Base-by-base conservation (phyloP, 768 basidiomycete genomes). In the Rhodotorula taiwanensis region DNA sequence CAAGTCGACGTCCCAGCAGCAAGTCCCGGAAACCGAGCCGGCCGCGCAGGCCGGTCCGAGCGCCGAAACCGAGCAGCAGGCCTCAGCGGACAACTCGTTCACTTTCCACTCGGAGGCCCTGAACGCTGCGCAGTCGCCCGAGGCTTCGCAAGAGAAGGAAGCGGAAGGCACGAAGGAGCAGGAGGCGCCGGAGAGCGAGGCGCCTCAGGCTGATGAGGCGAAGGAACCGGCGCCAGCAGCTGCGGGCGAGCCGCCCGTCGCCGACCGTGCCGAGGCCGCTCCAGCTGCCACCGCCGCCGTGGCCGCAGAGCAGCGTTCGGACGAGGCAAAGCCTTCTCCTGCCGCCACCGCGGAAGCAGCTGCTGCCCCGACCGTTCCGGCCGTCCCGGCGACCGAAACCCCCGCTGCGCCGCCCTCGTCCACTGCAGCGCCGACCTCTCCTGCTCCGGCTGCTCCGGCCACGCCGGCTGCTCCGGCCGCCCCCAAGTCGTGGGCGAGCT, bases 401-500 rank as follows among this genome's bases (percentile, higher is more conserved):
- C 25, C 62, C 28, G 31, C 51, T 2, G 36, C 36, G n/a, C n/a
- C n/a, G n/a, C n/a, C n/a, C n/a, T n/a, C n/a, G n/a, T n/a, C n/a
- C n/a, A n/a, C n/a, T 16, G 36, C 36, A 39, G 36, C 36, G 20
- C 75, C 77, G 5, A 74, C 74, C 13, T 63, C 75, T 21, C 15
- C 25, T 28, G 72, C 50, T 6, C 69, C 33, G 60, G 72, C 31
- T 44, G 72, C 30, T 71, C 79, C 13, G 18, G 65, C 75, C 23
- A 72, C 78, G 11, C 72, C 76, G 15, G 77, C 82, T 16, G 72
- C 69, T 10, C 76, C 75, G 28, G 31, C 52, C 82, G 16, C 71
- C 20, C 89, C 88, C 21, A 87, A 88, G 74, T 86, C 86, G 0
- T 97, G 92, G 93, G 93, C 93, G 0, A 88, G 86, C 60, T 83